phyloP scores from a whole-genome alignment of 768 basidiomycete genomes.

The Tricholoma sp. region DNA sequence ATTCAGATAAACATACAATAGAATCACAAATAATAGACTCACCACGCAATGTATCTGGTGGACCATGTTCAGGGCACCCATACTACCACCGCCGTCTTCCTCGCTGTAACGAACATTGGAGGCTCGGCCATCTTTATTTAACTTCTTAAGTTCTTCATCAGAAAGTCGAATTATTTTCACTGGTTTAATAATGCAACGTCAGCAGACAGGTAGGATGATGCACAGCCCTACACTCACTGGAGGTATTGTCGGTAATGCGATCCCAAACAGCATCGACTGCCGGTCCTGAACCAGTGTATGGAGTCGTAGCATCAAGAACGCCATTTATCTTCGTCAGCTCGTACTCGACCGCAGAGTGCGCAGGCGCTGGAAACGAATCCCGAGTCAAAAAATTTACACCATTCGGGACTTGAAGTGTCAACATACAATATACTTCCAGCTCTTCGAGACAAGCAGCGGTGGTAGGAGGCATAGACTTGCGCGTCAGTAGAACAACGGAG shows the following conservation, averaged over 20 bases:
- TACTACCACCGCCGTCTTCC: not conserved
- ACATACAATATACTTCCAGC: no score
- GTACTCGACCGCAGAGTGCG: not conserved
- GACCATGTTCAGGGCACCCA: not conserved
- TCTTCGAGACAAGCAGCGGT: no score
- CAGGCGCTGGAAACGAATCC: not conserved
- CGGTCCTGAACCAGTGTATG: not conserved
- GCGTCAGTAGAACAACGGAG: no score
- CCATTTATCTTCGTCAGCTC: not conserved
- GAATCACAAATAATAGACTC: not conserved
- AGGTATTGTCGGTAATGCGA: not conserved
- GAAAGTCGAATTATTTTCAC: not conserved
- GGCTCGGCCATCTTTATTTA: not conserved
- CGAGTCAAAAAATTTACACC: no score
- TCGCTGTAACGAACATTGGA: not conserved
- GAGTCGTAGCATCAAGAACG: not conserved
- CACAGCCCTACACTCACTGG: not conserved
- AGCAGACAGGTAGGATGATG: not conserved
- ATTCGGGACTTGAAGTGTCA: no score
- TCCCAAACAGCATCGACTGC: not conserved
- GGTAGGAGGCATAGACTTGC: no score
- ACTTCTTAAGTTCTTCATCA: not conserved
- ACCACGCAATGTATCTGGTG: not conserved
- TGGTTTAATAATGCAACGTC: not conserved
- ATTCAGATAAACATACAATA: not conserved